These are phyloP conservation scores for Piloderma croceum DNA, from an alignment of 768 basidiomycete species.

Conservation along the genomic window DNA sequence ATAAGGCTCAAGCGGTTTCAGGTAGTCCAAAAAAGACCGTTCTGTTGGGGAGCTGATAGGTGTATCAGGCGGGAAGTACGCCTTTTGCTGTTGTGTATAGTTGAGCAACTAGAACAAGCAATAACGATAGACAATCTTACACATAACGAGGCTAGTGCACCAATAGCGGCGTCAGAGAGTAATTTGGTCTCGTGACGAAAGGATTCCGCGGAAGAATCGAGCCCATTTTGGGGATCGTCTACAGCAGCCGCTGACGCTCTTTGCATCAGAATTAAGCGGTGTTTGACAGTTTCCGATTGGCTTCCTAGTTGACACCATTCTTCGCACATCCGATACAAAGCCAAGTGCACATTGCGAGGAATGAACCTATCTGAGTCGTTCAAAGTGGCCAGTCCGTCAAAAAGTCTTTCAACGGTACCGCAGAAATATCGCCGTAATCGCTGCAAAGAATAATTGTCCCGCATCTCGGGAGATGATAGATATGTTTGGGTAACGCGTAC, in stretches of 20 bases:
- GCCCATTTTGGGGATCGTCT: slow-evolving; percentile 49
- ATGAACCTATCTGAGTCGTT: slow-evolving; percentile 76
- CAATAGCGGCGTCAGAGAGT: slow-evolving; percentile 78
- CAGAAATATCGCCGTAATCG: slow-evolving; percentile 87
- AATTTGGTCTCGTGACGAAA: slow-evolving; percentile 66
- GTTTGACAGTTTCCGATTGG: slow-evolving; percentile 66
- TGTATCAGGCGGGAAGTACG: slow-evolving; percentile 62
- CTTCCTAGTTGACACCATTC: slow-evolving; percentile 90
- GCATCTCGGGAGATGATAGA: slow-evolving; percentile 63
- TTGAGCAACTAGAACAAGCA: background rate
- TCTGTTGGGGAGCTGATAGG: slow-evolving; percentile 62
- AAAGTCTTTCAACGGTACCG: slow-evolving; percentile 79
- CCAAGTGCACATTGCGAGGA: slow-evolving; percentile 67
- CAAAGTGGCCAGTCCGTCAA: slow-evolving; percentile 65
- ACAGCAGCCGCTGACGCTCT: slow-evolving; percentile 51
- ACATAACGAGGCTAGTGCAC: slow-evolving; percentile 81
- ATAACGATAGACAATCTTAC: slow-evolving; percentile 43
- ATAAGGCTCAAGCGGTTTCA: slow-evolving; percentile 48
- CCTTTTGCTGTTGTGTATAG: slow-evolving; percentile 54
- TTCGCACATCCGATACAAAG: slow-evolving; percentile 80
- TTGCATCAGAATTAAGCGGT: slow-evolving; percentile 66
- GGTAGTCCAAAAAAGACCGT: slow-evolving; percentile 41
- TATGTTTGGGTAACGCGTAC: slow-evolving; percentile 78
- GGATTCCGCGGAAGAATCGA: slow-evolving; percentile 46
- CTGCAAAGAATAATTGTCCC: slow-evolving; percentile 73